These are phyloP conservation scores for Salix caprea DNA, from an alignment of 345 rosid genomes.

Conservation along the genomic window DNA sequence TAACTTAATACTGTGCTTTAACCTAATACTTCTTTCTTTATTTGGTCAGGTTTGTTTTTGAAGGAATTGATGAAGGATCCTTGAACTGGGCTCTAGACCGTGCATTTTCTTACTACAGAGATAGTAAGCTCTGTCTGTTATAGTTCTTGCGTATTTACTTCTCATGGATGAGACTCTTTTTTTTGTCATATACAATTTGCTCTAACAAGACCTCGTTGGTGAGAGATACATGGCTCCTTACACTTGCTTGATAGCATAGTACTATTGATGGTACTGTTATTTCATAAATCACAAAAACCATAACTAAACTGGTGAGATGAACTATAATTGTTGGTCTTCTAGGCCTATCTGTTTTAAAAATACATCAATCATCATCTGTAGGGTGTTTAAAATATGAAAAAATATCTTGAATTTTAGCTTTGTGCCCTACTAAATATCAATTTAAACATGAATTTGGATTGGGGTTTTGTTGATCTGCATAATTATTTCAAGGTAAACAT, in stretches of 20 bases:
- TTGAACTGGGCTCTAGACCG: constrained; percentile 43
- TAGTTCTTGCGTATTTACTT: neutral
- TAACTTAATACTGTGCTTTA: neutral
- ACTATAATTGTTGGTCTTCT: neutral
- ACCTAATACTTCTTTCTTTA: neutral
- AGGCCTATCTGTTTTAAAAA: neutral
- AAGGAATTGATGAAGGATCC: constrained; percentile 62
- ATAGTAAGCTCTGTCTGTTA: constrained; percentile 30
- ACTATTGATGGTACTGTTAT: neutral
- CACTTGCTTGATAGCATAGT: neutral
- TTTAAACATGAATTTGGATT: neutral
- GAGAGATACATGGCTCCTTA: neutral
- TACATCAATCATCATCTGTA: neutral
- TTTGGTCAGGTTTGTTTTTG: constrained; percentile 43
- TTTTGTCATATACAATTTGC: neutral
- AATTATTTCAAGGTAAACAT: neutral
- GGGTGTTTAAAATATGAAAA: neutral
- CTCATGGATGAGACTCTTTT: neutral
- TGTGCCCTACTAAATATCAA: neutral
- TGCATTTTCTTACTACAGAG: constrained; percentile 42
- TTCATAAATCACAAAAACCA: neutral
- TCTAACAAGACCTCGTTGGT: neutral
- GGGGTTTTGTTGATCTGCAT: neutral
- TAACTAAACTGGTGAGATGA: neutral
- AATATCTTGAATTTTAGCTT: neutral